Base-by-base conservation (phyloP, 78 protist species). In the Kipferlia bialata region DNA sequence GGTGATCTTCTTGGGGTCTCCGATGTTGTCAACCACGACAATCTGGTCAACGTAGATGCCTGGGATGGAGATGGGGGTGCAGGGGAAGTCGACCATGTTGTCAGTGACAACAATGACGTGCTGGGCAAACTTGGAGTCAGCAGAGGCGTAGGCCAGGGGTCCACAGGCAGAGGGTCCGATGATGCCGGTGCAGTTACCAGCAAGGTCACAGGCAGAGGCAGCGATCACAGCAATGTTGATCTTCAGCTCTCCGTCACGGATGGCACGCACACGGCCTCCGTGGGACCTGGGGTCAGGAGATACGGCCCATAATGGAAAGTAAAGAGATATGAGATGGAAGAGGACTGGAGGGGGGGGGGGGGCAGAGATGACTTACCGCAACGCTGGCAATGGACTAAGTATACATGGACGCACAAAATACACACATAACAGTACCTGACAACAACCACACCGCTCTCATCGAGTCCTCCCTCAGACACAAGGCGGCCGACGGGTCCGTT, bases 101-200 rank as follows among this genome's bases (percentile, higher is more conserved):
- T 67, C 72, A 7, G 72, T 67, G 31, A 67, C 72, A 7, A 67
- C 61, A 39, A 67, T 67, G 58, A 67, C 72, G 58, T 67, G 36
- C 58, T 67, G 16, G 58, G 72, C 72, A 2, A n/a, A 31, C 26
- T 28, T 58, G 29, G 72, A 16, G 39, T 67, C 72, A n/a, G 7
- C 7, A 24, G 36, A 18, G 20, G 72, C 17, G 7, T 67, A 67
- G 10, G 72, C 72, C 26, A 67, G 44, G 39, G 72, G 72, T 3
- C 72, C 72, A 29, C 44, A 67, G 58, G 45, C 58, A 18, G n/a
- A 29, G 18, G 16, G 16, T 6, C 72, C 72, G 58, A 10, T 5
- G 29, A 67, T 5, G 7, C 72, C 72, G 58, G 2, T 67, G 58
- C 48, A 22, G 58, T 67, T 67, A n/a, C 72, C 72, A 16, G 13